phyloP scores from a whole-genome alignment of 805 yeast genomes.

The Metschnikowia lachancei region DNA sequence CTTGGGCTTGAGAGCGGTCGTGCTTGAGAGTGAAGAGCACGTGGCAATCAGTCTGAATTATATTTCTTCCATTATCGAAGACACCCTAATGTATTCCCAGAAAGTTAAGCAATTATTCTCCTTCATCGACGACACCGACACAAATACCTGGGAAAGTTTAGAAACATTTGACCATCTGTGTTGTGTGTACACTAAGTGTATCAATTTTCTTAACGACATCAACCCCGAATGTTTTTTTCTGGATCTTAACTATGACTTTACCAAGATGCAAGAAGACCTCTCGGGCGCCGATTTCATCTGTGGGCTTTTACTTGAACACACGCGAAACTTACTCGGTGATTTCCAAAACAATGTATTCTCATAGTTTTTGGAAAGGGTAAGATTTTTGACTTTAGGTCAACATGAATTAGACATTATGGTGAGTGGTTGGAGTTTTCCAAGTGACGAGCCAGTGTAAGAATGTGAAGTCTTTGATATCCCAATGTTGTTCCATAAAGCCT shows the following conservation, averaged over 20 bases:
- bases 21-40: slow-evolving; percentile 1
- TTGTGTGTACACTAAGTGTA: slow-evolving; percentile 6
- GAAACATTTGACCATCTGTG: background rate
- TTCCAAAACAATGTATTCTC: background rate
- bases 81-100: background rate
- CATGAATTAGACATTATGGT: too few relatives aligned
- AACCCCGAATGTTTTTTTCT: slow-evolving; percentile 9
- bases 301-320: slow-evolving; percentile 8
- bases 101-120: slow-evolving; percentile 2
- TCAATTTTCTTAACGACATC: slow-evolving; percentile 10
- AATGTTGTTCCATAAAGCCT: too few relatives aligned
- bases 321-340: background rate
- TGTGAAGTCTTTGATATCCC: too few relatives aligned
- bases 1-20: background rate
- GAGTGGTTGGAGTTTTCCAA: too few relatives aligned
- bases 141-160: background rate
- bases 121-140: slow-evolving; percentile 1
- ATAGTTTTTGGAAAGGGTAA: too few relatives aligned
- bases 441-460: too few relatives aligned
- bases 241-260: slow-evolving; percentile 10
- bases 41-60: background rate
- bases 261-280: slow-evolving; percentile 6
- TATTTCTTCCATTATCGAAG: background rate
- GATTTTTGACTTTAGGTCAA: too few relatives aligned
- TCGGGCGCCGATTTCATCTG: slow-evolving; percentile 4